Evolutionary conservation across 2,329 filamentous ascomycete genomes (phyloP).

Genomic region (Epicoccum sorghinum): DNA sequence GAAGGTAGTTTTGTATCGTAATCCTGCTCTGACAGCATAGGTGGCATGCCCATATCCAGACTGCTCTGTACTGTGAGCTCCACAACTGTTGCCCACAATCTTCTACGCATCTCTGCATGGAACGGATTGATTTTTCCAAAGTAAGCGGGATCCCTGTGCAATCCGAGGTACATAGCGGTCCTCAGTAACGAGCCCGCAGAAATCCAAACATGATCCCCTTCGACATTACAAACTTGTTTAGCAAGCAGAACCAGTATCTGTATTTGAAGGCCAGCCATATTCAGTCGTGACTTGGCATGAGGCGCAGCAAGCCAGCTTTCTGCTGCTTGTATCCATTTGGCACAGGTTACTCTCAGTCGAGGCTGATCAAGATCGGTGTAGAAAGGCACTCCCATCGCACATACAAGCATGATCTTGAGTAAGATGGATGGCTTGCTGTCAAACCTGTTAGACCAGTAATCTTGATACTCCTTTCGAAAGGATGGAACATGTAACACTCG

Average conservation of each 20-base stretch:
- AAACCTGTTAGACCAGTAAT: slow-evolving; percentile 54
- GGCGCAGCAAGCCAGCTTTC: slow-evolving; percentile 61
- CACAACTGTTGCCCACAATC: slow-evolving; percentile 40
- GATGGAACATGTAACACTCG: slow-evolving; percentile 60
- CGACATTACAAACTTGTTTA: slow-evolving; percentile 43
- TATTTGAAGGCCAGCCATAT: slow-evolving; percentile 59
- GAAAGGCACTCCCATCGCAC: slow-evolving; percentile 50
- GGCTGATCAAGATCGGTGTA: slow-evolving; percentile 58
- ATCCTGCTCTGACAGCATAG: slow-evolving; percentile 45
- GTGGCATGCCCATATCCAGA: slow-evolving; percentile 46
- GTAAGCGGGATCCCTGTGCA: slow-evolving; percentile 49
- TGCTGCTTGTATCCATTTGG: slow-evolving; percentile 63
- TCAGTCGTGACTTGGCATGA: slow-evolving; percentile 59
- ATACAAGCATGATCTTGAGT: slow-evolving; percentile 56
- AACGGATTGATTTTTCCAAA: slow-evolving; percentile 46
- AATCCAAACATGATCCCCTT: slow-evolving; percentile 48
- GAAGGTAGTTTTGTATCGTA: slow-evolving; percentile 47
- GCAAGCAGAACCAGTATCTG: slow-evolving; percentile 47
- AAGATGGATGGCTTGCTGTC: slow-evolving; percentile 53
- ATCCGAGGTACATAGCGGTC: slow-evolving; percentile 49
- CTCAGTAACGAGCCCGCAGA: slow-evolving; percentile 47
- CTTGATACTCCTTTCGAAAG: slow-evolving; percentile 58
- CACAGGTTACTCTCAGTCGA: slow-evolving; percentile 39
- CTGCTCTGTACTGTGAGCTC: slow-evolving; percentile 48
- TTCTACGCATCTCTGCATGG: slow-evolving; percentile 47